Conservation (phyloP, 129 eudicot genomes). For the Lonicera japonica region DNA sequence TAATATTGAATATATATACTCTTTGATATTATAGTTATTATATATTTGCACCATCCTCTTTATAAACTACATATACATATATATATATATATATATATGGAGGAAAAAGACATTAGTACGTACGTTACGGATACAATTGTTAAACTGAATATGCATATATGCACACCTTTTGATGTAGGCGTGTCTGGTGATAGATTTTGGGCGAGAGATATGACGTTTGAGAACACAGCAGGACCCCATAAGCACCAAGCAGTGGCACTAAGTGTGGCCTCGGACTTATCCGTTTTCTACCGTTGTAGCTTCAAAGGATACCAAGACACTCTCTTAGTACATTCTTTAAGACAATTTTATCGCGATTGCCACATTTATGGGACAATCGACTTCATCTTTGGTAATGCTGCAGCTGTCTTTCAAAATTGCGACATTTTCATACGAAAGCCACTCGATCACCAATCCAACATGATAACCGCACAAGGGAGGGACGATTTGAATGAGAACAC, state of each 20-base stretch:
- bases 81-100: too few relatives aligned
- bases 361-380: conserved; percentile 40
- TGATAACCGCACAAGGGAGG: conserved; percentile 49
- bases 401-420: conserved; percentile 29
- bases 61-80: too few relatives aligned
- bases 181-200: conserved; percentile 33
- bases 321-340: conserved; percentile 26
- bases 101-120: too few relatives aligned
- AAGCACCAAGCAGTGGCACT: conserved; percentile 50
- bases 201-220: conserved; percentile 43
- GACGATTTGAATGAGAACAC: conserved; percentile 28
- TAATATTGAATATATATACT: too few relatives aligned
- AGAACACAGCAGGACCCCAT: conserved; percentile 43
- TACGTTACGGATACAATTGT: too few relatives aligned
- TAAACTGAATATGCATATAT: not conserved
- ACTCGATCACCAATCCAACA: conserved; percentile 28
- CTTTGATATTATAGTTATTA: too few relatives aligned
- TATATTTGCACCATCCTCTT: too few relatives aligned
- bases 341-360: conserved; percentile 44
- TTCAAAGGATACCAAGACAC: conserved; percentile 50
- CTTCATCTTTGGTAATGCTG: conserved; percentile 40
- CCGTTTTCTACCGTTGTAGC: conserved; percentile 39
- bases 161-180: conserved; percentile 9
- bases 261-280: conserved; percentile 27
- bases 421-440: conserved; percentile 28